Evolutionary conservation across 305 asterid genomes (phyloP).

Genomic region (Ajuga reptans): DNA sequence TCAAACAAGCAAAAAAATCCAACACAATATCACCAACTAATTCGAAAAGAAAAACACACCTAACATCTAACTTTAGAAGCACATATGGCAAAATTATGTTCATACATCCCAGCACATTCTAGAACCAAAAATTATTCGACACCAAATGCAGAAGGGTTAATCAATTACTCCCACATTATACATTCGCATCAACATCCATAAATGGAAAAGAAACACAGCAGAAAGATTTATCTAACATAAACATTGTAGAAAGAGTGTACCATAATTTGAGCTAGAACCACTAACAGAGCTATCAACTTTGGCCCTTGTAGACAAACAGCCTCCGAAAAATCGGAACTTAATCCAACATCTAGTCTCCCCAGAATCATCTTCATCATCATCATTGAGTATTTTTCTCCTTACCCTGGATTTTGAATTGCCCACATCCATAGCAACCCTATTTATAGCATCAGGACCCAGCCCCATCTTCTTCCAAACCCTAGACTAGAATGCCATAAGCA

Average conservation of each 20-base stretch:
- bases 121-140: background rate
- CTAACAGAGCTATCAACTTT: constrained; percentile 53
- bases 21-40: background rate
- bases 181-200: background rate
- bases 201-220: background rate
- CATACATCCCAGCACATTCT: background rate
- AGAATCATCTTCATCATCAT: constrained; percentile 39
- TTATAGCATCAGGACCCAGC: constrained; percentile 34
- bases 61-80: constrained; percentile 10
- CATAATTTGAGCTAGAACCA: constrained; percentile 48
- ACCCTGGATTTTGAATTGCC: constrained; percentile 39
- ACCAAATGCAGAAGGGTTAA: background rate
- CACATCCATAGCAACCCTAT: constrained; percentile 28
- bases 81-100: background rate
- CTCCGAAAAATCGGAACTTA: constrained; percentile 54
- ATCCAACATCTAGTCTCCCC: constrained; percentile 57
- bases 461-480: constrained; percentile 48
- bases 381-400: constrained; percentile 31
- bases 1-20: background rate
- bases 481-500: constrained; percentile 24
- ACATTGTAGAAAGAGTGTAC: constrained; percentile 25
- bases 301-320: constrained; percentile 53
- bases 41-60: background rate
- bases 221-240: background rate
- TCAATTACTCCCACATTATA: background rate